Conservation (phyloP, 768 basidiomycete genomes). For the Calvatia gigantea region DNA sequence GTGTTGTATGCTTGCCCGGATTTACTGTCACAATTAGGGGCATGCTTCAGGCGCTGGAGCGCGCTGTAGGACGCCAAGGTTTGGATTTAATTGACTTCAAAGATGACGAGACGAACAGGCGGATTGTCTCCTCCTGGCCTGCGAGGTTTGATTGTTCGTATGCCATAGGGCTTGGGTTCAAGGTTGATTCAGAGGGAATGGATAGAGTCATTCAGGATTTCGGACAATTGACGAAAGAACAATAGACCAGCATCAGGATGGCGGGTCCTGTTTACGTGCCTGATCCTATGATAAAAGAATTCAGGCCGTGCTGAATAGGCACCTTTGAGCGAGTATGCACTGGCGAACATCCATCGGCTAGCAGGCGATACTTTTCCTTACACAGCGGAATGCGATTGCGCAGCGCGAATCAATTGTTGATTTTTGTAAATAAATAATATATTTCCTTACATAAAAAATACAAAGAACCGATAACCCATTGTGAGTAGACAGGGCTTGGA, state of each 20-base stretch:
- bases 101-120: constrained; percentile 38
- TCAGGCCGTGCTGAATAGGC: too few relatives aligned
- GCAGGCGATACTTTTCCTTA: too few relatives aligned
- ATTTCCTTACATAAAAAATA: too few relatives aligned
- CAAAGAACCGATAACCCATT: too few relatives aligned
- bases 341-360: too few relatives aligned
- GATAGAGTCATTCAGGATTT: constrained; percentile 16
- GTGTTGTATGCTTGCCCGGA: constrained; percentile 58
- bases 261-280: neutral
- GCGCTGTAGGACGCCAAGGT: constrained; percentile 44
- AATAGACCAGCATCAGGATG: too few relatives aligned
- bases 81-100: constrained; percentile 44
- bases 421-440: too few relatives aligned
- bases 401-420: too few relatives aligned
- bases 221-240: neutral
- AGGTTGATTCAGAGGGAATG: constrained; percentile 42
- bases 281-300: too few relatives aligned
- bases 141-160: constrained; percentile 42
- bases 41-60: constrained; percentile 48
- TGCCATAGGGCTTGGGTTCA: constrained; percentile 38
- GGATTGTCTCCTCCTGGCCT: constrained; percentile 47
- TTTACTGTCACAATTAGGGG: constrained; percentile 53
- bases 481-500: too few relatives aligned
- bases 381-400: too few relatives aligned
- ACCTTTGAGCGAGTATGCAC: too few relatives aligned